Conservation (phyloP, 495 filamentous ascomycete species). For the Penicillium dipodomyicola region DNA sequence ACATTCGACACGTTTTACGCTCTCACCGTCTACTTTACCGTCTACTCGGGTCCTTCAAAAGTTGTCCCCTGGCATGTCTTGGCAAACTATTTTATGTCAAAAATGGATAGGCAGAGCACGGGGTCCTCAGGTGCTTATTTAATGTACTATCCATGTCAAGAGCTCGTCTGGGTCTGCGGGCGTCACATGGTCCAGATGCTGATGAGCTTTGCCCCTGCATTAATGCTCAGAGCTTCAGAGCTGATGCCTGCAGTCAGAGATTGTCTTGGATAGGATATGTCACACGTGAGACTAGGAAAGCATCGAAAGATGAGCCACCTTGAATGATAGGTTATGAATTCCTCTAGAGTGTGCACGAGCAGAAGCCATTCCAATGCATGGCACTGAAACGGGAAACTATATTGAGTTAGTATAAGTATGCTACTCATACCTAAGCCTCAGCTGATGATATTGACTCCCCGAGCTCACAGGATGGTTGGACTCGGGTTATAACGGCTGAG, state of each 20-base stretch:
- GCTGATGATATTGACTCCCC: neutral
- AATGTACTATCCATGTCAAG: neutral
- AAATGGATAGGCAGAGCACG: neutral
- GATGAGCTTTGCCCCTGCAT: slow-evolving; percentile 9
- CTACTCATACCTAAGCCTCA: neutral
- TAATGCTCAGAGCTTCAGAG: neutral
- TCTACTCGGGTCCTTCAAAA: neutral
- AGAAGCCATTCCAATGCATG: neutral
- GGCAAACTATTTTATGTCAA: neutral
- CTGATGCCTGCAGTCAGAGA: neutral
- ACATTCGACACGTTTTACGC: neutral
- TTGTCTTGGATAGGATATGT: neutral
- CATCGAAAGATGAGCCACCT: neutral
- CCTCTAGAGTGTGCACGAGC: neutral
- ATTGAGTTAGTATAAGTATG: neutral
- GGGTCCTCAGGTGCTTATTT: neutral
- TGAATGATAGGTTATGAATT: slow-evolving; percentile 1
- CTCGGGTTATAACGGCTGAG: neutral
- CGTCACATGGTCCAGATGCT: neutral
- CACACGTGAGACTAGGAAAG: neutral
- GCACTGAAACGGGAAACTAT: neutral
- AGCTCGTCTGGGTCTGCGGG: neutral
- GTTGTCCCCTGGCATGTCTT: neutral
- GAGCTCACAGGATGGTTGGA: neutral
- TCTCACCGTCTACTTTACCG: slow-evolving; percentile 3